A percentile compares a stretch with the other conserved stretches of the same genome.
phyloP scores from a whole-genome alignment of 2,329 filamentous ascomycete species.

The Fusarium globosum region DNA sequence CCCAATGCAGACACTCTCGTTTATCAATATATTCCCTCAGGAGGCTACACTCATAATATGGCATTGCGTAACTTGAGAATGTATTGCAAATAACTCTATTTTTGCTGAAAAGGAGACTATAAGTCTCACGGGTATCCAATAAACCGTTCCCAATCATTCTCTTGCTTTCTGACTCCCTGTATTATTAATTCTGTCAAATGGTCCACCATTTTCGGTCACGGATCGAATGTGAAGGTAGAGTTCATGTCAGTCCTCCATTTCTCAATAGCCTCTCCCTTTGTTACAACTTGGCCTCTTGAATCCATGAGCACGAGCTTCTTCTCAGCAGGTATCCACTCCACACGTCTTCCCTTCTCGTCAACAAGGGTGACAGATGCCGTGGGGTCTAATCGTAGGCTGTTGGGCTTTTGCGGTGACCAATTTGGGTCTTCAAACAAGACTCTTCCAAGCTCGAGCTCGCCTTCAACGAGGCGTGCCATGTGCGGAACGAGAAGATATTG shows the following conservation, averaged over 20 bases:
- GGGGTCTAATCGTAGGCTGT: conserved; percentile 26
- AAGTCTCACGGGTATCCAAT: conserved; percentile 16
- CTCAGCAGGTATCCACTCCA: conserved; percentile 36
- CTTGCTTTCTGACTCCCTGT: background rate
- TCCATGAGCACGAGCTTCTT: conserved; percentile 39
- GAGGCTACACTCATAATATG: background rate
- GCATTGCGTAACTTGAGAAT: too few relatives aligned
- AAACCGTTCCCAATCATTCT: background rate
- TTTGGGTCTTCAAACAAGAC: conserved; percentile 57
- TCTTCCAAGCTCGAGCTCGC: conserved; percentile 52
- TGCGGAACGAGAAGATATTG: conserved; percentile 56
- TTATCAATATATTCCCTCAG: background rate
- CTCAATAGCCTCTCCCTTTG: conserved; percentile 3
- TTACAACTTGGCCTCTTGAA: conserved; percentile 1
- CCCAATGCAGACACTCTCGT: background rate
- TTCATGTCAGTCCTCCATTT: conserved; percentile 13
- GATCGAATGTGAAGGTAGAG: background rate
- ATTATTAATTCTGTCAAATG: background rate
- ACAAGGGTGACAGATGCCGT: conserved; percentile 31
- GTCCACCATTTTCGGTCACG: background rate
- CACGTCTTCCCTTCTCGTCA: conserved; percentile 40
- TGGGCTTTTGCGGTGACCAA: conserved; percentile 50
- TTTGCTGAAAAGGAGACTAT: background rate
- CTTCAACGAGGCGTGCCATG: conserved; percentile 50
- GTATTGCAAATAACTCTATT: background rate